Percentiles rank a stretch among this genome's conserved stretches.
Conservation (phyloP, 140 eudicot genomes). For the Stevia rebaudiana region DNA sequence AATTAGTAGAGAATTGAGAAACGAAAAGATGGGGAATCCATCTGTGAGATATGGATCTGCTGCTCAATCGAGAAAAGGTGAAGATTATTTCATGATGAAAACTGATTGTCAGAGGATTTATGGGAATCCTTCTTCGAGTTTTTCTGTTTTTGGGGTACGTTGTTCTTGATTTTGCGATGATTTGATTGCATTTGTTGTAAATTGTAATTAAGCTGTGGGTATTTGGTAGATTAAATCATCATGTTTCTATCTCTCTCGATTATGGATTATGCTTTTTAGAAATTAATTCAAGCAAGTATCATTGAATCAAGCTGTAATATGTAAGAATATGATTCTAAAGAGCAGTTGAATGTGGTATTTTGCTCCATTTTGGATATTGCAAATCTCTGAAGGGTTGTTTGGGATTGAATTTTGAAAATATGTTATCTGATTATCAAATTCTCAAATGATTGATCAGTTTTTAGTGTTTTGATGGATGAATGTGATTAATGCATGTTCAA, state of each 20-base stretch:
- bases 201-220: background rate
- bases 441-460: background rate
- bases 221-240: slow-evolving; percentile 11
- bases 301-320: background rate
- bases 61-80: slow-evolving; percentile 49
- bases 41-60: slow-evolving; percentile 41
- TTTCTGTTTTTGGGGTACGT: slow-evolving; percentile 52
- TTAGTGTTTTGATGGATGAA: background rate
- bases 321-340: background rate
- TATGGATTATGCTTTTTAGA: slow-evolving; percentile 13
- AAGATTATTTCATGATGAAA: slow-evolving; percentile 44
- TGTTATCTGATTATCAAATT: background rate
- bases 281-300: background rate
- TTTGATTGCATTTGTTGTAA: no score
- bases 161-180: background rate
- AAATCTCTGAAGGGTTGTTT: background rate
- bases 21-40: slow-evolving; percentile 44
- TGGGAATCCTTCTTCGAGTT: slow-evolving; percentile 29
- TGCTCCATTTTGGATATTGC: background rate
- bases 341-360: slow-evolving; percentile 1
- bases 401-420: background rate
- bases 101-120: slow-evolving; percentile 37
- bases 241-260: background rate
- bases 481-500: background rate
- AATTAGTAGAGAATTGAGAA: slow-evolving; percentile 42